Evolutionary conservation across 176 grass and related monocot genomes (phyloP).

Genomic region (Metroxylon sagu): DNA sequence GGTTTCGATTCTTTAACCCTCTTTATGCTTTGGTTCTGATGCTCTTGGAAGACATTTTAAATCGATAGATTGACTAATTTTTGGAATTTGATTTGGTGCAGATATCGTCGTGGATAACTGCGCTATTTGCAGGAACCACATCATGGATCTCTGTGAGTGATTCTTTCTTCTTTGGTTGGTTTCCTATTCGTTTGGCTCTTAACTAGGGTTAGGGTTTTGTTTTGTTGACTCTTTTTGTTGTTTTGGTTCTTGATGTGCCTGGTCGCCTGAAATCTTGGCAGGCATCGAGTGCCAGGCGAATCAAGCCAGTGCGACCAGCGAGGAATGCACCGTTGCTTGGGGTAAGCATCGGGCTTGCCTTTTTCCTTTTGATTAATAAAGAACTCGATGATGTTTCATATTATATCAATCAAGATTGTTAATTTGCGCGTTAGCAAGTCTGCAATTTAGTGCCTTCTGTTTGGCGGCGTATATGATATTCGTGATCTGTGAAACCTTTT

Average conservation of each 20-base stretch:
- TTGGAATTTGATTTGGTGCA: conserved; percentile 12
- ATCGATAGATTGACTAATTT: background rate
- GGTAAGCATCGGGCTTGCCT: conserved; percentile 30
- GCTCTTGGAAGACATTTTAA: background rate
- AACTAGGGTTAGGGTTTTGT: conserved; percentile 17
- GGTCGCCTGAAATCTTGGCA: conserved; percentile 8
- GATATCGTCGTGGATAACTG: conserved; percentile 99
- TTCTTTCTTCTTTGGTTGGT: conserved; percentile 9
- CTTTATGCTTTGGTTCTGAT: background rate
- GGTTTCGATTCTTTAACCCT: background rate
- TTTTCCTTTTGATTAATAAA: too few species aligned
- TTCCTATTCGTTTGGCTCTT: conserved; percentile 4
- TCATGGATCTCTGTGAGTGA: conserved; percentile 98
- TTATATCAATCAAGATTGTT: too few species aligned
- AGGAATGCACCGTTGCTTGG: conserved; percentile 98
- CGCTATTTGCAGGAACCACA: conserved; percentile 97
- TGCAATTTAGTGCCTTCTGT: too few species aligned
- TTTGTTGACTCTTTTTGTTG: conserved; percentile 4
- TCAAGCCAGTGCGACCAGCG: conserved; percentile 94
- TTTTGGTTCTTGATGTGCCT: background rate
- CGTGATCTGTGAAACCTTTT: too few species aligned
- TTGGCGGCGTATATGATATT: too few species aligned
- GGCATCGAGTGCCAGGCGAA: conserved; percentile 99
- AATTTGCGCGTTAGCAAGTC: too few species aligned
- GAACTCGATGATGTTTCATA: too few species aligned